A percentile compares a stretch with the other conserved stretches of the same genome.
These are phyloP conservation scores for Bacterosira constricta DNA, from an alignment of 108 stramenopile genomes.

Conservation along the genomic window DNA sequence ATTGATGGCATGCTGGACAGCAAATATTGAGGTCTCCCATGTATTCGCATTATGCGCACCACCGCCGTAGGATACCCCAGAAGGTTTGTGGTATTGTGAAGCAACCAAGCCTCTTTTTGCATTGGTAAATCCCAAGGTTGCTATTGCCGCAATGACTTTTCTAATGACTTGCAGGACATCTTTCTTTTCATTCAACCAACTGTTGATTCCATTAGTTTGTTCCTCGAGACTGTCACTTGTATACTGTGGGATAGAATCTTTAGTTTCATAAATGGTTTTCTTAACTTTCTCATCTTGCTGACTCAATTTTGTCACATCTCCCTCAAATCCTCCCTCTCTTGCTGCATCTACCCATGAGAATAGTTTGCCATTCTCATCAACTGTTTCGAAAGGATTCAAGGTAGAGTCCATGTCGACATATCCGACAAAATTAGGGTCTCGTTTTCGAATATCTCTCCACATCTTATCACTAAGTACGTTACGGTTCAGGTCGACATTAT, in stretches of 20 bases:
- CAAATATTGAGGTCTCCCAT: constrained; percentile 56
- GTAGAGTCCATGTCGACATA: constrained; percentile 59
- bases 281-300: constrained; percentile 17
- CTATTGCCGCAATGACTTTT: constrained; percentile 2
- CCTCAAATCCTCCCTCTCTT: constrained; percentile 12
- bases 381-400: constrained; percentile 36
- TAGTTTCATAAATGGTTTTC: too few species aligned
- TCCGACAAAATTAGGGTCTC: constrained; percentile 61
- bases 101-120: constrained; percentile 73
- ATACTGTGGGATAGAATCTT: not conserved
- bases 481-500: constrained; percentile 87
- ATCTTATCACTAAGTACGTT: constrained; percentile 55
- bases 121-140: constrained; percentile 47
- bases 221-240: not conserved
- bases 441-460: constrained; percentile 40
- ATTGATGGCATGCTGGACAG: constrained; percentile 37
- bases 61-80: constrained; percentile 81
- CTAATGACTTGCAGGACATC: not conserved
- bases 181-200: not conserved
- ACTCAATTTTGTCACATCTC: constrained; percentile 12
- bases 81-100: constrained; percentile 73
- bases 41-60: constrained; percentile 30
- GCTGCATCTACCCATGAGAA: constrained; percentile 44
- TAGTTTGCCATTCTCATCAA: not conserved
- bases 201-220: not conserved